Conservation (phyloP, 305 asterid genomes). For the Fraxinus greggii region DNA sequence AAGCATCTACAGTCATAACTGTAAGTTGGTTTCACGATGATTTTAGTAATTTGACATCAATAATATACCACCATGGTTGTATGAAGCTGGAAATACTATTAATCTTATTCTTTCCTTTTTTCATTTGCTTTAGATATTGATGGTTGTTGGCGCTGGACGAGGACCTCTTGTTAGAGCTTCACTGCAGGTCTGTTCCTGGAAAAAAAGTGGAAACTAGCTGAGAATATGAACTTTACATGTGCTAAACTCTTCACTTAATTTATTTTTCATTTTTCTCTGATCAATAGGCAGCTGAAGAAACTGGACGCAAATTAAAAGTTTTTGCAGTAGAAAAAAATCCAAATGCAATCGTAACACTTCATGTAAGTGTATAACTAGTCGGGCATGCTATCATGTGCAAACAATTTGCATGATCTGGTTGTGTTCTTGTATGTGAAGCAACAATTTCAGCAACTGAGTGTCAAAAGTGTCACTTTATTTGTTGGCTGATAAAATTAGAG, state of each 20-base stretch:
- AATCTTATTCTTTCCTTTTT: constrained; percentile 19
- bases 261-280: constrained; percentile 17
- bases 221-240: constrained; percentile 11
- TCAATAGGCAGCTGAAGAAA: constrained; percentile 93
- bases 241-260: constrained; percentile 14
- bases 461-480: not conserved
- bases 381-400: constrained; percentile 12
- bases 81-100: constrained; percentile 3
- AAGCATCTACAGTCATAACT: constrained; percentile 64
- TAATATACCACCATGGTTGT: constrained; percentile 10
- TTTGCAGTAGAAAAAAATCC: constrained; percentile 99
- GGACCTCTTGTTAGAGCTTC: constrained; percentile 99
- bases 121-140: constrained; percentile 62
- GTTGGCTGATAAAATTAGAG: not conserved
- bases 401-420: not conserved
- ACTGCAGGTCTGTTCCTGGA: constrained; percentile 56
- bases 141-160: constrained; percentile 99
- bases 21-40: constrained; percentile 41
- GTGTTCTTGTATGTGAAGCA: not conserved
- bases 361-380: constrained; percentile 51
- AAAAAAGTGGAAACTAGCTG: constrained; percentile 7
- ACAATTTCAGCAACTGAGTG: not conserved
- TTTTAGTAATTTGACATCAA: not conserved
- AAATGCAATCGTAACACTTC: constrained; percentile 94
- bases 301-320: constrained; percentile 80